Evolutionary conservation across 2,329 filamentous ascomycete genomes (phyloP), one percentile per base, ranked within the genome.

Genomic region (Diplodia sapinea): DNA sequence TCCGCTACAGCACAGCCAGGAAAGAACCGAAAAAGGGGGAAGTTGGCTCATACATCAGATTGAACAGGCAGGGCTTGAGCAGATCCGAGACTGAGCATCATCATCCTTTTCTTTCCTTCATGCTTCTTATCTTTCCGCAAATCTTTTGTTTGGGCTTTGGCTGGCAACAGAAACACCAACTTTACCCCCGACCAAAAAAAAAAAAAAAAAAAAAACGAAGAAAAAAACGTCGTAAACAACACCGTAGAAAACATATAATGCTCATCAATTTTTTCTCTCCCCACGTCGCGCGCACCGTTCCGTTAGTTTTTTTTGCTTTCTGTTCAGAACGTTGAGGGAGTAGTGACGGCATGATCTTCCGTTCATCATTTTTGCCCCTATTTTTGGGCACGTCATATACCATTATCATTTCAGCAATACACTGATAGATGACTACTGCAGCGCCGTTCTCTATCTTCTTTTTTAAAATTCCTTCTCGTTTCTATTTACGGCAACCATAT

Each of bases 31-130:
- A 47, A 47, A n/a, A 17, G 43, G 43, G 43, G 43, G 43, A 20
- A 47, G n/a, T 47, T 47, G 43, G 59, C 43, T 51, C 59, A 51
- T 31, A 47, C 47, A 63, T 63, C 59, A 63, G 59, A 63, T 63
- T 63, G 59, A 52, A 38, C 59, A 63, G 47, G 59, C 59, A 63
- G 59, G 47, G 59, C 59, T 63, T 63, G 54, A 26, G 55, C 17
- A 61, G 12, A 49, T 63, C 59, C 59, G 59, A 63, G 59, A 63
- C 59, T 63, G 59, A 63, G 59, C 59, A 63, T 63, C 59, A 51
- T 63, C 47, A 17, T 55, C 17, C 17, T 33, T 47, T 47, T 20
- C 20, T n/a, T 20, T n/a, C n/a, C n/a, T 47, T 20, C n/a, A 47
- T 47, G 43, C 43, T n/a, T n/a, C 43, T 47, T 47, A 47, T 47